Conservation (phyloP, 306 rosid species). For the Canavalia ensiformis region DNA sequence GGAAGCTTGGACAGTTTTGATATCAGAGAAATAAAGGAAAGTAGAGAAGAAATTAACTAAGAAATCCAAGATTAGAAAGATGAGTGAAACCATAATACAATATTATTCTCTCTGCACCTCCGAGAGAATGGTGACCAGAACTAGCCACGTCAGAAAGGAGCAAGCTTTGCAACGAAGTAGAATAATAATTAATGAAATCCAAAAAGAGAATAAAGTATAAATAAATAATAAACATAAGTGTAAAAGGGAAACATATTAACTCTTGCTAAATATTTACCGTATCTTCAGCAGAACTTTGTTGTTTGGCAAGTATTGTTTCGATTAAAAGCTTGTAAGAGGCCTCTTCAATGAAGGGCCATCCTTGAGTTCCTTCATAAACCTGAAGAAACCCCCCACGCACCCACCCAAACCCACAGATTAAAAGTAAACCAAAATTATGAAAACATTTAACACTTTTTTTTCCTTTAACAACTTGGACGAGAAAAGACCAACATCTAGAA, state of each 20-base stretch:
- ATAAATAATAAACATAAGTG: constrained; percentile 4
- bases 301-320: constrained; percentile 55
- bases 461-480: neutral
- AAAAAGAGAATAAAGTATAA: neutral
- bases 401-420: neutral
- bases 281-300: constrained; percentile 23
- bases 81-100: neutral
- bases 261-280: constrained; percentile 36
- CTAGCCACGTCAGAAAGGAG: neutral
- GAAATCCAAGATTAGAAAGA: no score
- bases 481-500: constrained; percentile 52
- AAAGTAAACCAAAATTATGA: neutral
- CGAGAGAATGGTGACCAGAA: neutral
- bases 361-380: constrained; percentile 61
- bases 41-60: no score
- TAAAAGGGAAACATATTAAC: constrained; percentile 11
- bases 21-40: neutral
- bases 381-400: constrained; percentile 10
- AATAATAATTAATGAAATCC: neutral
- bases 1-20: neutral
- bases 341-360: constrained; percentile 63
- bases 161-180: neutral
- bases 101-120: neutral
- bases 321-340: constrained; percentile 52
- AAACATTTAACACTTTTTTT: constrained; percentile 8